Conservation (phyloP, 1,284 basidiomycete species). For the Tranzscheliella williamsii region DNA sequence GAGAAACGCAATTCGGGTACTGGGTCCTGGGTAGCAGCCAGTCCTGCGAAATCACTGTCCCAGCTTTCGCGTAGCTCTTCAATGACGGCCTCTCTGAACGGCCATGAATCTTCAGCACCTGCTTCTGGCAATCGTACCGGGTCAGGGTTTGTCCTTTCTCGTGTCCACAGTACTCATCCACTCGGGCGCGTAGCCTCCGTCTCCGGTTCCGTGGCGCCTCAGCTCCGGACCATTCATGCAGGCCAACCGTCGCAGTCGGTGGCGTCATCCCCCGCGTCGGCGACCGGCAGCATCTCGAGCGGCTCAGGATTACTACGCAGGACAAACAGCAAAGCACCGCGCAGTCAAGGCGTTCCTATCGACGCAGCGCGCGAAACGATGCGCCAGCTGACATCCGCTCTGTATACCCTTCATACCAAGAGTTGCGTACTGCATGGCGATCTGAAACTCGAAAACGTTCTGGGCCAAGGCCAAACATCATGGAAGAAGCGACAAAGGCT, state of each 20-base stretch:
- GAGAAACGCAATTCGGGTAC: conserved; percentile 19
- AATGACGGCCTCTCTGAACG: conserved; percentile 16
- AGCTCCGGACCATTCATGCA: conserved; percentile 35
- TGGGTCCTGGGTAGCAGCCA: conserved; percentile 19
- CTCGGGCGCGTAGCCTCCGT: conserved; percentile 25
- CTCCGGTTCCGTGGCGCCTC: conserved; percentile 11
- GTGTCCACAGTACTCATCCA: conserved; percentile 4
- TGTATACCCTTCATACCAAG: conserved; percentile 81
- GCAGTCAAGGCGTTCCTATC: conserved; percentile 48
- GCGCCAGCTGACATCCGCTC: conserved; percentile 81
- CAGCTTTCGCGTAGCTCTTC: conserved; percentile 31
- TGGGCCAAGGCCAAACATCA: conserved; percentile 61
- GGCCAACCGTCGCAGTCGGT: conserved; percentile 18
- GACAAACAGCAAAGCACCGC: conserved; percentile 11
- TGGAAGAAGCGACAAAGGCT: conserved; percentile 31
- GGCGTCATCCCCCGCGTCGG: conserved; percentile 27
- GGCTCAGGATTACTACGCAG: conserved; percentile 21
- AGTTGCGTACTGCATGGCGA: conserved; percentile 68
- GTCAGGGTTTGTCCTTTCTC: conserved; percentile 22
- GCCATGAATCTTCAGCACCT: neutral
- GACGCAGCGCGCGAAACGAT: conserved; percentile 79
- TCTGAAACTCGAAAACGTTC: conserved; percentile 93
- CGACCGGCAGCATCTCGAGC: conserved; percentile 27
- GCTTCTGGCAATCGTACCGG: conserved; percentile 22
- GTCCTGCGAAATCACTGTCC: conserved; percentile 7